Base-by-base conservation (phyloP, 2,329 filamentous ascomycete species). In the Claviceps monticola region DNA sequence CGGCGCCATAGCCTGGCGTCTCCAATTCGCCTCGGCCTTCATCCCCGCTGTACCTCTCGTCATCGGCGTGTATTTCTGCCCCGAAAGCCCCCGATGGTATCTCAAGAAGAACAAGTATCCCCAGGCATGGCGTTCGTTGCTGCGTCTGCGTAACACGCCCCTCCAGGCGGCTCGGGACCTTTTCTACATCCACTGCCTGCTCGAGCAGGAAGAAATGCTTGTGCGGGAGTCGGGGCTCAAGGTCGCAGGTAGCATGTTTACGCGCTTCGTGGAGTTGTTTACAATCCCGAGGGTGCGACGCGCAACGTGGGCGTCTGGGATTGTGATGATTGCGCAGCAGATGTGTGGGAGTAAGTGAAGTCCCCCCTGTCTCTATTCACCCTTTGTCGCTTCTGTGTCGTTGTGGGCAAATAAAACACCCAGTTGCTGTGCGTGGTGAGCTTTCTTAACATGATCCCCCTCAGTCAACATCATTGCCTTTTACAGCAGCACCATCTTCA, bases 311-410 rank as follows among this genome's bases (percentile, higher is more conserved):
- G 84, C 83, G 1, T 80, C 82, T 0, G 79, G 77, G 56, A 77
- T 78, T 1, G 81, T 86, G 57, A 87, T 88, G 82, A 78, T 81
- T 57, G 70, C 69, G 0, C 79, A 83, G 58, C 79, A 83, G 60
- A 74, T 83, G 68, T 80, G 77, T 54, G 79, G 77, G 19, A 53
- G 51, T 53, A 26, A 69, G 51, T 53, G 4, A 14, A 19, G 8
- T 4, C 8, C 7, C 16, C 5, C 13, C 16, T 9, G 23, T 23
- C n/a, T 14, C 21, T 26, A 4, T 43, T 14, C 8, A 9, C 16
- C 4, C 1, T 9, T 43, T 23, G 8, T 43, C 11, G 4, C 19
- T 23, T 43, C 13, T 11, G 4, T n/a, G 8, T 16, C 3, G 7
- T 29, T 13, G 2, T 34, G 2, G 26, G 8, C 26, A 9, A 42